Conservation (phyloP, 2,329 filamentous ascomycete species). For the Canariomyces notabilis region DNA sequence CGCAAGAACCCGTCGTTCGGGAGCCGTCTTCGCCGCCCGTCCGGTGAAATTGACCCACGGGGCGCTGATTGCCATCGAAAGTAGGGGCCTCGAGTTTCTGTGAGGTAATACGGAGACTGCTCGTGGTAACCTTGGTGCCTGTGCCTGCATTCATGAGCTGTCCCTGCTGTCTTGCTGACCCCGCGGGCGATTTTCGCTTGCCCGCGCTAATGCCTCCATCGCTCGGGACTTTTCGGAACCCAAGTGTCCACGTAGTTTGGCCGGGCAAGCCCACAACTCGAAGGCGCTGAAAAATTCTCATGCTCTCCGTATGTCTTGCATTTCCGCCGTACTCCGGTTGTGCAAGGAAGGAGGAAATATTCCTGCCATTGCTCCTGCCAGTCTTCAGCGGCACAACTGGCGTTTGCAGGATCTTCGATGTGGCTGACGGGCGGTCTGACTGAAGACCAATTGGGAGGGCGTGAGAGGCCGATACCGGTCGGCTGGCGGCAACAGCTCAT, state of each 20-base stretch:
- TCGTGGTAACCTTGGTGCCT: conserved; percentile 11
- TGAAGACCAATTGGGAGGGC: neutral
- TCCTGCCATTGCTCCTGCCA: neutral
- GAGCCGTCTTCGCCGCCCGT: neutral
- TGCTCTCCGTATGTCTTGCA: neutral
- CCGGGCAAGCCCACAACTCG: neutral
- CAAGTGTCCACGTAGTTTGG: neutral
- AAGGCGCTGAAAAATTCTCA: neutral
- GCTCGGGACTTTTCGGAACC: conserved; percentile 23
- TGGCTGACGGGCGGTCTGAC: conserved; percentile 2
- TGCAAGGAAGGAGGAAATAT: neutral
- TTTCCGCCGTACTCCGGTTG: neutral
- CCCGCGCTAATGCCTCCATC: conserved; percentile 17
- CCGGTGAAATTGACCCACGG: neutral
- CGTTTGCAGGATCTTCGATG: conserved; percentile 5
- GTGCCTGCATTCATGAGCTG: conserved; percentile 10
- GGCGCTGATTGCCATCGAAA: neutral
- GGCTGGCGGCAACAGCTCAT: neutral
- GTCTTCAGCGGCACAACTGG: neutral
- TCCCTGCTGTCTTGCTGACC: neutral
- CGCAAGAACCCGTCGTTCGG: neutral
- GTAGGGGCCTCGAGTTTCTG: conserved; percentile 21
- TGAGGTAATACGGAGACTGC: conserved; percentile 26
- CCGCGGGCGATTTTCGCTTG: conserved; percentile 17
- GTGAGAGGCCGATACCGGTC: conserved; percentile 13